Evolutionary conservation across 305 asterid genomes (phyloP).

Genomic region (Solanum hybrid): DNA sequence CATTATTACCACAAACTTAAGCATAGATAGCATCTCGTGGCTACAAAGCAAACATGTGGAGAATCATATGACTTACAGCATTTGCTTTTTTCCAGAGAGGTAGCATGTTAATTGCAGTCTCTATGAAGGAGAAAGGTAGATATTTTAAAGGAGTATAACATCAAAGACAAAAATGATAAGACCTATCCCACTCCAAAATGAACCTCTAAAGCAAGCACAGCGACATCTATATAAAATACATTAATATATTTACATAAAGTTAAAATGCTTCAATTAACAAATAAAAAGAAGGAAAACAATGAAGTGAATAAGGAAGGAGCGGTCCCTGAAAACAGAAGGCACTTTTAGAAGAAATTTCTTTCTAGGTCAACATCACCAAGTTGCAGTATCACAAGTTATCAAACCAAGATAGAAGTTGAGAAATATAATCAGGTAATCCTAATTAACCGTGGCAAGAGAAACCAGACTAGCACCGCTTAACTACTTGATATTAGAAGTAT

Average conservation of each 20-base stretch:
- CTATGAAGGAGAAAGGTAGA: neutral
- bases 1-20: neutral
- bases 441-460: neutral
- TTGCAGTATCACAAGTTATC: neutral
- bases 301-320: neutral
- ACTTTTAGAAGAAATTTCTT: neutral
- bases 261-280: neutral
- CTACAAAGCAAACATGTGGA: neutral
- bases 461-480: neutral
- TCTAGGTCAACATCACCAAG: neutral
- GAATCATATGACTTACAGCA: neutral
- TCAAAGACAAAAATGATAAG: neutral
- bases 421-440: neutral
- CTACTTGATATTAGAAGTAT: neutral
- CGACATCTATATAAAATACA: neutral
- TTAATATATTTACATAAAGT: neutral
- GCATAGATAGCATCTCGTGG: neutral
- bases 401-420: neutral
- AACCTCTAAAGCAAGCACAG: neutral
- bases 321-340: neutral
- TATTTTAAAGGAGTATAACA: neutral
- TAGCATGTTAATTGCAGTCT: neutral
- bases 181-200: neutral
- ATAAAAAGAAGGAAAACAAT: neutral
- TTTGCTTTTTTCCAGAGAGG: neutral